phyloP scores from a whole-genome alignment of 805 yeast genomes.

The Cyberlindnera saturnus region DNA sequence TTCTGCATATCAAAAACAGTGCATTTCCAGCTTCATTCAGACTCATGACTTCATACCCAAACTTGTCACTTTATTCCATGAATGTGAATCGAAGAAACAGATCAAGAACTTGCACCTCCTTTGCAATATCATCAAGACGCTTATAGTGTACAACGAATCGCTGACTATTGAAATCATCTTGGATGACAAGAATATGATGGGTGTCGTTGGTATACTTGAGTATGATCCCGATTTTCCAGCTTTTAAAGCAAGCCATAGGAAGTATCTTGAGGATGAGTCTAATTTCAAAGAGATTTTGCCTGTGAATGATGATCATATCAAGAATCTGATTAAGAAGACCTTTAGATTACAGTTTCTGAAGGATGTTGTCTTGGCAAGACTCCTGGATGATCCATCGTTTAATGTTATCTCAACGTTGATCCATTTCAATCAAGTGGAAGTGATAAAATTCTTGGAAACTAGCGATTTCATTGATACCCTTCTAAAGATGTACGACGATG shows the following conservation, averaged over 20 bases:
- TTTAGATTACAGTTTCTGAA: slow-evolving; percentile 74
- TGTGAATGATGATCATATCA: slow-evolving; percentile 41
- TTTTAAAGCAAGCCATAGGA: slow-evolving; percentile 74
- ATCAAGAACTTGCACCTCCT: slow-evolving; percentile 56
- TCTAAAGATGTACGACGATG: slow-evolving; percentile 44
- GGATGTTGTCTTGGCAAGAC: slow-evolving; percentile 79
- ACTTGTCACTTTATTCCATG: slow-evolving; percentile 46
- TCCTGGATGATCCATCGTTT: slow-evolving; percentile 75
- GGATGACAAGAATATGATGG: slow-evolving; percentile 45
- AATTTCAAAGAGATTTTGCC: slow-evolving; percentile 71
- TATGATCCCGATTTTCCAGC: slow-evolving; percentile 85
- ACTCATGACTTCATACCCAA: slow-evolving; percentile 46
- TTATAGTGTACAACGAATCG: slow-evolving; percentile 67
- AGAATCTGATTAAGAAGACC: slow-evolving; percentile 61
- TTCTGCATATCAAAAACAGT: slow-evolving; percentile 56
- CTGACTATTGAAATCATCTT: slow-evolving; percentile 52
- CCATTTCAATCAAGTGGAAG: slow-evolving; percentile 60
- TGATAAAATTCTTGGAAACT: slow-evolving; percentile 52
- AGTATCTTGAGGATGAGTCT: slow-evolving; percentile 49
- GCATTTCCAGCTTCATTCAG: slow-evolving; percentile 50
- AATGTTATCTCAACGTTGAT: slow-evolving; percentile 62
- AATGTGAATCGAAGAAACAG: slow-evolving; percentile 47
- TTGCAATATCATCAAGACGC: slow-evolving; percentile 67
- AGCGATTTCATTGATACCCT: slow-evolving; percentile 48
- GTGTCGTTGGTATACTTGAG: slow-evolving; percentile 76